Evolutionary conservation across 257 asterid genomes (phyloP), one percentile per base, ranked within the genome.

Genomic region (Ballota nigra): DNA sequence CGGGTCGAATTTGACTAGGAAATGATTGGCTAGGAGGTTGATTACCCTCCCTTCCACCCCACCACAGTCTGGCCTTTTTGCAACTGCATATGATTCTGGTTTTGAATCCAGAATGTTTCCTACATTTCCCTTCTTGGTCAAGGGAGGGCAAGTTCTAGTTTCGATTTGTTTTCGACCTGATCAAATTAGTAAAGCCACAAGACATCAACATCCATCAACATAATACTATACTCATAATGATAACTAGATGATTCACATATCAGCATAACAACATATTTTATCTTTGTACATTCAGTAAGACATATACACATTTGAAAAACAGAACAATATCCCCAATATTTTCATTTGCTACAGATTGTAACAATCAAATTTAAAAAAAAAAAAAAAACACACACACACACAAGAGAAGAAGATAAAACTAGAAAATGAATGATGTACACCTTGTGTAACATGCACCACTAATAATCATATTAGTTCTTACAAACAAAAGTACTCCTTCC

Each of bases 21-120:
- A 94, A 88, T 94, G 99, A 75, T 94, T 94, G 18, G 98, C 97
- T 53, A 94, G 85, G 16, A 94, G 93, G 70, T 84, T 75, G 56
- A 94, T 72, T 7, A 76, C 86, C 28, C 68, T 82, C 77, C 99
- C 99, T 83, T 91, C 96, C 4, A 83, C 81, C 43, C 99, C 99
- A 69, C 99, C 99, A 53, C 85, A 83, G 61, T 94, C 99, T 15
- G 99, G 99, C 66, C 99, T 91, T 79, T 78, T 89, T 67, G 97
- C 96, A 75, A 94, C 83, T 79, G 81, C 60, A 43, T 81, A 47
- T 60, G 88, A 15, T 38, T 71, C 76, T 60, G 74, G 73, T 41
- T 79, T 70, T 18, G 79, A 70, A 11, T 80, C 80, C 41, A 36
- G 57, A 31, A 18, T 13, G 59, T 71, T 79, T 80, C 86, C 75